Percentiles rank a stretch among this genome's conserved stretches.
Conservation (phyloP, 2,329 filamentous ascomycete genomes). For the Orbilia oligospora region DNA sequence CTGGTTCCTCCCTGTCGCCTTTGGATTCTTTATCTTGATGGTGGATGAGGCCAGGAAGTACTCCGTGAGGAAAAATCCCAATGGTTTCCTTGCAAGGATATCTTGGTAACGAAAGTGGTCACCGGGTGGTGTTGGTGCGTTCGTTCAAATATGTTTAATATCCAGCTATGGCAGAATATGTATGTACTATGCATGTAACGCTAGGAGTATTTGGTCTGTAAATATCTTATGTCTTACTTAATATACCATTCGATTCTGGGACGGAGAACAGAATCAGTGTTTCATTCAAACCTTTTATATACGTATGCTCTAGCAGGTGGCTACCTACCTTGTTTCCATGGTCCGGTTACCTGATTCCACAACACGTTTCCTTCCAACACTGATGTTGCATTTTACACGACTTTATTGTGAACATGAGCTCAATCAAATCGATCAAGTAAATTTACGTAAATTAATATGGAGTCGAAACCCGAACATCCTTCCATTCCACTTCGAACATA, state of each 20-base stretch:
- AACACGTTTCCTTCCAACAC: no score
- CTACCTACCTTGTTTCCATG: no score
- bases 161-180: neutral
- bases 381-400: no score
- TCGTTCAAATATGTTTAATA: conserved; percentile 1
- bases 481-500: no score
- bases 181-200: neutral
- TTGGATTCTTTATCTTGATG: conserved; percentile 76
- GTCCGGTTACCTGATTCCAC: no score
- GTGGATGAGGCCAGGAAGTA: conserved; percentile 79
- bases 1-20: conserved; percentile 82
- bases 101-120: conserved; percentile 73
- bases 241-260: neutral
- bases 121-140: neutral
- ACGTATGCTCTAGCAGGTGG: no score
- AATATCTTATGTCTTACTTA: neutral
- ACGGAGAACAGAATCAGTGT: no score
- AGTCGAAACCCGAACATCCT: no score
- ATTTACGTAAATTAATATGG: no score
- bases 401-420: no score
- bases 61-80: conserved; percentile 74
- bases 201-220: neutral
- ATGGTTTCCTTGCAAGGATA: conserved; percentile 72
- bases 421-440: no score
- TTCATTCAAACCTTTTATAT: no score